Percentiles rank a stretch among this genome's conserved stretches.
Evolutionary conservation across 129 eudicot species (phyloP).

Genomic region (Flaveria robusta): DNA sequence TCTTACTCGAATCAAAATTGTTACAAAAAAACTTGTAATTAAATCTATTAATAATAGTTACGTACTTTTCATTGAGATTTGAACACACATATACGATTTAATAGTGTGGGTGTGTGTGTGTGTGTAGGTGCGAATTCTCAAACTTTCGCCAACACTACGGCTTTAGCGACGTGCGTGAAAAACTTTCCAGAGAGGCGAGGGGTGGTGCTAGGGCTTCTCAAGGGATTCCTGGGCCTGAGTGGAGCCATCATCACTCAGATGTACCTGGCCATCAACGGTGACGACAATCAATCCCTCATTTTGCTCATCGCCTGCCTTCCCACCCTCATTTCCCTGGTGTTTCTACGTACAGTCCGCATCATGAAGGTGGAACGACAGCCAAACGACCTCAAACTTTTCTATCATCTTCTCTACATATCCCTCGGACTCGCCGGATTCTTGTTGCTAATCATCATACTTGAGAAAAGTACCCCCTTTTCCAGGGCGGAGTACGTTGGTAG

Average conservation of each 20-base stretch:
- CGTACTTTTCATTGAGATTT: too few species aligned
- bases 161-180: constrained; percentile 74
- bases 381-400: constrained; percentile 64
- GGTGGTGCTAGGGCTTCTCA: constrained; percentile 73
- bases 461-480: constrained; percentile 41
- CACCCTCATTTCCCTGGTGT: constrained; percentile 57
- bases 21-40: too few species aligned
- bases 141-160: constrained; percentile 89
- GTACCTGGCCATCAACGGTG: constrained; percentile 54
- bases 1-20: too few species aligned
- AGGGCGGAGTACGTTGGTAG: constrained; percentile 44
- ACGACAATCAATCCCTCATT: constrained; percentile 52
- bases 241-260: constrained; percentile 87
- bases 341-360: constrained; percentile 66
- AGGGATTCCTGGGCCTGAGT: constrained; percentile 85
- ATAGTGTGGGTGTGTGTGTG: too few species aligned
- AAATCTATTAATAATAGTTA: too few species aligned
- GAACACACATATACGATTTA: too few species aligned
- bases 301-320: constrained; percentile 83
- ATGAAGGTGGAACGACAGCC: constrained; percentile 48
- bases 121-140: constrained; percentile 69
- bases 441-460: constrained; percentile 55
- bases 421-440: constrained; percentile 78
- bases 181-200: constrained; percentile 92
- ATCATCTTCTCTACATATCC: constrained; percentile 60